Evolutionary conservation across 139 green algal species (phyloP).

Genomic region (Pseudopediastrum boryanum): DNA sequence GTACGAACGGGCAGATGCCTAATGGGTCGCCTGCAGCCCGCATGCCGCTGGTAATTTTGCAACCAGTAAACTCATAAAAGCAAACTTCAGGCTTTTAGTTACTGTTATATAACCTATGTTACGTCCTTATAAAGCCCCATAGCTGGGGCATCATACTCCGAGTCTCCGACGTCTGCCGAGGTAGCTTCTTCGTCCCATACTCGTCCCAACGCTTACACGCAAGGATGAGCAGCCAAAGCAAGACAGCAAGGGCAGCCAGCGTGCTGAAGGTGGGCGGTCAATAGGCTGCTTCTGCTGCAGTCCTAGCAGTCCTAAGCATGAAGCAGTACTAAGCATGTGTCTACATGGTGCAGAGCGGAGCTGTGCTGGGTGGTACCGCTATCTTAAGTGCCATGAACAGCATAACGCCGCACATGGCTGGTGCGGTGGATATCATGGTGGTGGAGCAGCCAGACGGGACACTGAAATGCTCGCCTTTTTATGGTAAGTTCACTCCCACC

Average conservation of each 20-base stretch:
- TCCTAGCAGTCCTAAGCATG: neutral
- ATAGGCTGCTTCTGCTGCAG: too few species aligned
- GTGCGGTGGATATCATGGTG: slow-evolving; percentile 92
- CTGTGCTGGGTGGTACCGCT: slow-evolving; percentile 62
- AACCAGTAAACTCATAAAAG: neutral
- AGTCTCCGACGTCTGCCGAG: neutral
- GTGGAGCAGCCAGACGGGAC: slow-evolving; percentile 86
- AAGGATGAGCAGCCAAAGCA: slow-evolving; percentile 7
- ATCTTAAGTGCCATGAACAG: slow-evolving; percentile 61
- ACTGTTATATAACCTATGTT: too few species aligned
- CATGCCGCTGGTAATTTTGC: neutral
- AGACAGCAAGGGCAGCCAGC: slow-evolving; percentile 35
- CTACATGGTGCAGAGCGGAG: slow-evolving; percentile 45
- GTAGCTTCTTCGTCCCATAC: neutral
- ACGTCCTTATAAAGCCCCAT: too few species aligned
- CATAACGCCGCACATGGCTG: slow-evolving; percentile 79
- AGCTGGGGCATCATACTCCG: neutral
- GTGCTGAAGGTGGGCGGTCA: slow-evolving; percentile 30
- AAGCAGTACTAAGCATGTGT: neutral
- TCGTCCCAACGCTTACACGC: neutral
- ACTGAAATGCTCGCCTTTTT: slow-evolving; percentile 87
- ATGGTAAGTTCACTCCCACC: slow-evolving; percentile 58
- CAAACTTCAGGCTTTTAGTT: neutral
- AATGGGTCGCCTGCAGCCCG: too few species aligned
- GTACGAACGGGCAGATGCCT: too few species aligned